These are phyloP conservation scores for Agapanthus africanus DNA, from an alignment of 106 monocot genomes.

Conservation along the genomic window DNA sequence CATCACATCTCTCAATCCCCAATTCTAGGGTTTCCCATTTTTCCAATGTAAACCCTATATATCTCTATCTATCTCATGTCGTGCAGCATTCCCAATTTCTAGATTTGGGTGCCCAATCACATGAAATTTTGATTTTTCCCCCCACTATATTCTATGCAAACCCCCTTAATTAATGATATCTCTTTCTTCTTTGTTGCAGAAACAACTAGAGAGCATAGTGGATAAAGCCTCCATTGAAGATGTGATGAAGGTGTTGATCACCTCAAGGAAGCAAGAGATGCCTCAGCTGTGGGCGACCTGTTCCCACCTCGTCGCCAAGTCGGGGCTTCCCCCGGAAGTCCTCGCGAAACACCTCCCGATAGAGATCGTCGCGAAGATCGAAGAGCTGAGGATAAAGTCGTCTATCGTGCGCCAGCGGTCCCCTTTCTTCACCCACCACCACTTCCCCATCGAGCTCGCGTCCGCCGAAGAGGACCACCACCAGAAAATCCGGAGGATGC, in stretches of 20 bases:
- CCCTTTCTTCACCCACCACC: constrained; percentile 43
- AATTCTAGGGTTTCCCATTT: constrained; percentile 8
- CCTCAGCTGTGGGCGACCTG: constrained; percentile 84
- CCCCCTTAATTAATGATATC: too few relatives aligned
- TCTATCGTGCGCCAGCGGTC: constrained; percentile 14
- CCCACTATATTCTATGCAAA: not conserved
- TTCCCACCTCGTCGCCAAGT: constrained; percentile 86
- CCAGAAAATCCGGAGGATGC: constrained; percentile 59
- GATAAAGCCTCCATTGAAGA: constrained; percentile 94
- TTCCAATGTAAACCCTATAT: too few relatives aligned
- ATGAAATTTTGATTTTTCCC: not conserved
- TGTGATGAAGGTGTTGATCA: constrained; percentile 88
- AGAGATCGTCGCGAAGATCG: constrained; percentile 76
- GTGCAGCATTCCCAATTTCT: constrained; percentile 30
- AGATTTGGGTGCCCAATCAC: constrained; percentile 7
- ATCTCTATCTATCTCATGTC: not conserved
- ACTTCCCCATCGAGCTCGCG: constrained; percentile 84
- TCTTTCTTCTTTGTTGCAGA: constrained; percentile 28
- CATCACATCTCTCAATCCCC: too few relatives aligned
- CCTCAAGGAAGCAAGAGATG: constrained; percentile 84
- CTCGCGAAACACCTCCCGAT: constrained; percentile 90
- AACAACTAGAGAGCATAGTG: constrained; percentile 76
- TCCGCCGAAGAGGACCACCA: constrained; percentile 54
- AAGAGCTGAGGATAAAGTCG: constrained; percentile 69
- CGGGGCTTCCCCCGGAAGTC: constrained; percentile 80